These are phyloP conservation scores for Russula griseocarnosa DNA, from an alignment of 768 basidiomycete genomes.

Conservation along the genomic window DNA sequence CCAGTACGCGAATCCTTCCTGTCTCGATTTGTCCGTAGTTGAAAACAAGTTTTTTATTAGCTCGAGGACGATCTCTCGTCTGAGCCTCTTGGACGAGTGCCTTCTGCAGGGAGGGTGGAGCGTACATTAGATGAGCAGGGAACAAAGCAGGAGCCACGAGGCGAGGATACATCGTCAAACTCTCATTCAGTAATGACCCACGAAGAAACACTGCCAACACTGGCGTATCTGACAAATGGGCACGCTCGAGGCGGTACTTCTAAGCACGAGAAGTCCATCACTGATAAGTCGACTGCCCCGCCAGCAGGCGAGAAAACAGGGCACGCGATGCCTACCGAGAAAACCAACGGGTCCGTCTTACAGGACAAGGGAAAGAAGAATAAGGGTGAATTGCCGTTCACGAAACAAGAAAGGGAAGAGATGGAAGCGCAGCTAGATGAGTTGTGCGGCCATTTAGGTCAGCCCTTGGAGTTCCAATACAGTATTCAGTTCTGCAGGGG, in stretches of 20 bases:
- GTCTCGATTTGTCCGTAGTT: not conserved
- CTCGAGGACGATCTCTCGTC: conserved; percentile 40
- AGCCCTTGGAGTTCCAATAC: conserved; percentile 27
- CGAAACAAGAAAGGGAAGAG: conserved; percentile 77
- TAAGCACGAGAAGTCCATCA: conserved; percentile 1
- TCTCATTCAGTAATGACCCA: not conserved
- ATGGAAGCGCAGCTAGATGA: conserved; percentile 82
- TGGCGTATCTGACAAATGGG: not conserved
- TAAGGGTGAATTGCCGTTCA: conserved; percentile 62
- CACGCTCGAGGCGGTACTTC: not conserved
- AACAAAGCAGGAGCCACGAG: conserved; percentile 23
- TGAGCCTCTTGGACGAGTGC: conserved; percentile 51
- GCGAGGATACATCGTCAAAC: conserved; percentile 23
- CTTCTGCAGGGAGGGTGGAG: conserved; percentile 54
- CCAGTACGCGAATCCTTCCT: conserved; percentile 44
- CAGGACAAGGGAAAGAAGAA: conserved; percentile 40
- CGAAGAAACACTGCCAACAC: conserved; percentile 4
- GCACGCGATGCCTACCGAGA: conserved; percentile 31
- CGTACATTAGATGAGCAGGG: conserved; percentile 33
- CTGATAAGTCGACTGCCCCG: not conserved
- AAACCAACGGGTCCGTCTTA: conserved; percentile 15
- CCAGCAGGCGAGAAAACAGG: conserved; percentile 1
- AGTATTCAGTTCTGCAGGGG: not conserved
- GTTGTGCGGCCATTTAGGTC: conserved; percentile 83
- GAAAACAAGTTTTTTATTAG: conserved; percentile 34